Percentiles rank a stretch among this genome's conserved stretches.
These are phyloP conservation scores for Moniliella sp. DNA, from an alignment of 1,284 basidiomycete genomes.

Conservation along the genomic window DNA sequence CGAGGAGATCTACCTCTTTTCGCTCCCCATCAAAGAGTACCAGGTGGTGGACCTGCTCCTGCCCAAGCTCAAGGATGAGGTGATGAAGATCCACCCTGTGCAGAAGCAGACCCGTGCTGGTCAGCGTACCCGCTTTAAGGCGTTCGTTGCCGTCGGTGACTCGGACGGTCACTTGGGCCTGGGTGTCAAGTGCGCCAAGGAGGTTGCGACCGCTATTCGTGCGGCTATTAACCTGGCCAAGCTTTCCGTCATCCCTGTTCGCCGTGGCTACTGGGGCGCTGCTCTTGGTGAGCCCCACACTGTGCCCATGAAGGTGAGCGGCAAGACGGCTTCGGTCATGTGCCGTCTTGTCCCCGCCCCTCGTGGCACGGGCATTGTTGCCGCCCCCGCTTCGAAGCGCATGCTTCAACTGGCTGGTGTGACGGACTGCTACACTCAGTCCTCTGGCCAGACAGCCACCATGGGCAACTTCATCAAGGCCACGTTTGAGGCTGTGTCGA, in stretches of 20 bases:
- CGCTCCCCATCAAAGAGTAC: conserved; percentile 51
- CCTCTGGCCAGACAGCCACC: conserved; percentile 74
- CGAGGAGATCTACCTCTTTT: conserved; percentile 99
- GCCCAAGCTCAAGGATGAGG: conserved; percentile 47
- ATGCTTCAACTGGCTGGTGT: conserved; percentile 90
- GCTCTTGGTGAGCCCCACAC: conserved; percentile 77
- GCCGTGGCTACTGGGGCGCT: conserved; percentile 91
- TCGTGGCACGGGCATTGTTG: conserved; percentile 96
- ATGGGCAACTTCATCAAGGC: conserved; percentile 37
- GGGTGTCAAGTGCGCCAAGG: conserved; percentile 90
- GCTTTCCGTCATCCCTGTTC: conserved; percentile 79
- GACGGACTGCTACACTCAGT: conserved; percentile 77
- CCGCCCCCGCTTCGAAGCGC: conserved; percentile 88
- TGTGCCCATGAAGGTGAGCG: conserved; percentile 90
- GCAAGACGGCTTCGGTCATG: conserved; percentile 97
- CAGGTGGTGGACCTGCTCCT: conserved; percentile 32
- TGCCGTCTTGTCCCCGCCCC: conserved; percentile 92
- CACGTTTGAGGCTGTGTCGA: conserved; percentile 84
- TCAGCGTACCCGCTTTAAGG: conserved; percentile 98
- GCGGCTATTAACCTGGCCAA: conserved; percentile 95
- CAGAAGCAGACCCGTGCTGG: conserved; percentile 99
- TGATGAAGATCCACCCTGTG: conserved; percentile 99
- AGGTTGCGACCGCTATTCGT: conserved; percentile 96
- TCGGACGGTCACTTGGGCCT: conserved; percentile 94
- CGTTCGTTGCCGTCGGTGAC: conserved; percentile 97